Base-by-base conservation (phyloP, 768 basidiomycete genomes). In the Boletus reticuloceps region DNA sequence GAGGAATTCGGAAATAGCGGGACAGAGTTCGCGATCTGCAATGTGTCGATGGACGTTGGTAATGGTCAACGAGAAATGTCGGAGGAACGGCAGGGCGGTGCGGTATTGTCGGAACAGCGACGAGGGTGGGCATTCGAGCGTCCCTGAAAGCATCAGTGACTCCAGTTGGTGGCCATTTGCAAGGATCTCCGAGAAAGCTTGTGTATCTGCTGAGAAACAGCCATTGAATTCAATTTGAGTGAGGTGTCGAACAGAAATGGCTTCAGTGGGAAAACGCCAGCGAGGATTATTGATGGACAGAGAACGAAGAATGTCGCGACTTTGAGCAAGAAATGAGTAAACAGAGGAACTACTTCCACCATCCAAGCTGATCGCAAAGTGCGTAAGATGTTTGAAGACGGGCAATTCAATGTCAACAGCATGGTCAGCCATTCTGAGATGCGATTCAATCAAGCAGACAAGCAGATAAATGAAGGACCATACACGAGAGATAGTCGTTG, bases 1-100 rank as follows among this genome's bases (percentile, higher is more conserved):
- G 34, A 90, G 70, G 64, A 89, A 88, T 31, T 83, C 85, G 6
- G 82, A 77, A 41, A 90, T 77, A 9, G 88, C 79, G 3, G 85
- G 85, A 72, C 89, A 86, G 5, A 89, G 74, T 61, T 86, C 86
- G 14, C 78, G 73, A 62, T 89, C 86, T 3, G 63, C 55, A 14
- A 77, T 68, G 19, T 80, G 72, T 47, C 78, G 73, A 13, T 74
- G 72, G 3, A 82, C 63, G 3, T 65, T 67, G n/a, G 71, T 65
- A 17, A 83, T 75, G 13, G 74, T 74, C 60, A 90, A 78, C 2
- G 81, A 74, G 63, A 90, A 88, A 65, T 87, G 80, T 3, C 79
- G 78, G 6, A 90, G 77, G 74, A 86, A 83, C 11, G 85, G 86
- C 3, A 88, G 76, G 2, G 74, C 71, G 4, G 74, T 62, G 19